phyloP scores from a whole-genome alignment of 306 rosid genomes.

The Hippophae gyantsensis region DNA sequence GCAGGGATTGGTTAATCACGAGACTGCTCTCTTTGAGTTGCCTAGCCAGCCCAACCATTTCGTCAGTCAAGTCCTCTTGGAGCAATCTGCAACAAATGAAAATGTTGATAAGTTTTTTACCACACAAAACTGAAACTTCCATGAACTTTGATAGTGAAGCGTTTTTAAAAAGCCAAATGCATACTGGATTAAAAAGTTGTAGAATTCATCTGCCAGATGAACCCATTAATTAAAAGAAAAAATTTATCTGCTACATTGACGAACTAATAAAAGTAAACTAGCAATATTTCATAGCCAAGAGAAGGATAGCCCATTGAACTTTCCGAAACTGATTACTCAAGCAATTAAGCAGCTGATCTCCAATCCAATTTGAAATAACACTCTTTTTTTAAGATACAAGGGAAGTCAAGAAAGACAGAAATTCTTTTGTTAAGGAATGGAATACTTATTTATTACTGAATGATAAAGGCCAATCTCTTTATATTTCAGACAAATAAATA shows the following conservation, averaged over 20 bases:
- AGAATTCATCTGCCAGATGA: too few relatives aligned
- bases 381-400: neutral
- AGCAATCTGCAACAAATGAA: constrained; percentile 43
- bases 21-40: constrained; percentile 93
- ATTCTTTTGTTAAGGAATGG: neutral
- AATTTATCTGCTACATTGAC: neutral
- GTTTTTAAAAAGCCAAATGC: too few relatives aligned
- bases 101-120: neutral
- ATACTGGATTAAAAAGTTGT: too few relatives aligned
- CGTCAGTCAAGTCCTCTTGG: constrained; percentile 91
- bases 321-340: neutral
- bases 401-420: neutral
- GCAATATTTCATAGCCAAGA: neutral
- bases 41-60: constrained; percentile 87
- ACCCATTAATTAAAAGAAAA: too few relatives aligned
- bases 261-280: neutral
- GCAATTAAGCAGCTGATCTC: neutral
- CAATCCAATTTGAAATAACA: neutral
- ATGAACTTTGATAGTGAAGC: too few relatives aligned
- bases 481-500: too few relatives aligned
- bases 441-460: neutral
- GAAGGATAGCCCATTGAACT: neutral
- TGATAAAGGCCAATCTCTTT: too few relatives aligned
- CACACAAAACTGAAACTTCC: neutral
- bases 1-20: constrained; percentile 61